These are phyloP conservation scores for Heliosperma pusillum DNA, from an alignment of 148 eudicot species.

Conservation along the genomic window DNA sequence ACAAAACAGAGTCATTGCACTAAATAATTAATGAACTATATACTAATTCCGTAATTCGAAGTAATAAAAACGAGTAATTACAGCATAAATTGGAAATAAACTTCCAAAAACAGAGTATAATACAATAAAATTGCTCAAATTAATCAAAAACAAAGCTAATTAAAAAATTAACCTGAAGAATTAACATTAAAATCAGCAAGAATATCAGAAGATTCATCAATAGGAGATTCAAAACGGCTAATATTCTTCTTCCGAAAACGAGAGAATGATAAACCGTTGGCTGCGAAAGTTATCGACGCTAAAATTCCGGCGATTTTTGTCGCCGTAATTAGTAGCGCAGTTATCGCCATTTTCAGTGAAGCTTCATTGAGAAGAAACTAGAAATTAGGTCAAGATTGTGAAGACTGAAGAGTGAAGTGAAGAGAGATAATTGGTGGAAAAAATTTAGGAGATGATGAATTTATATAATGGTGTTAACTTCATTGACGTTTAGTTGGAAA, in stretches of 20 bases:
- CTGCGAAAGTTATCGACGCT: slow-evolving; percentile 58
- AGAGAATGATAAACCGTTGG: slow-evolving; percentile 67
- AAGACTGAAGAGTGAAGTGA: not conserved
- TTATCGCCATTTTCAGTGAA: slow-evolving; percentile 42
- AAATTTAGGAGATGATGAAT: no score
- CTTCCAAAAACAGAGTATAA: not conserved
- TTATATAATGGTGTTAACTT: not conserved
- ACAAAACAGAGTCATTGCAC: not conserved
- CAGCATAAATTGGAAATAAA: not conserved
- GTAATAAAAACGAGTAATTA: not conserved
- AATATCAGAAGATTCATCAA: slow-evolving; percentile 62
- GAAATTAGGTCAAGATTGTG: not conserved
- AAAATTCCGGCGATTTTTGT: slow-evolving; percentile 84
- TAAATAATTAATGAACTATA: not conserved
- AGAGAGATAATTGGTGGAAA: not conserved
- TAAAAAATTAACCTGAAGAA: slow-evolving; percentile 27
- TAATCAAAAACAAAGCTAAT: not conserved
- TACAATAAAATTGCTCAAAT: not conserved
- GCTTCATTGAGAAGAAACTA: not conserved
- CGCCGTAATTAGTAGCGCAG: slow-evolving; percentile 48
- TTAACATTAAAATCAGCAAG: slow-evolving; percentile 64
- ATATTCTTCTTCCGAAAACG: slow-evolving; percentile 71
- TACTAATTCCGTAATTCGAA: no score
- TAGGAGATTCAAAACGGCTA: slow-evolving; percentile 52
- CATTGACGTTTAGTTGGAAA: not conserved